Evolutionary conservation across 2,329 filamentous ascomycete species (phyloP), one percentile per base, ranked within the genome.

Genomic region (Phoma herbarum): DNA sequence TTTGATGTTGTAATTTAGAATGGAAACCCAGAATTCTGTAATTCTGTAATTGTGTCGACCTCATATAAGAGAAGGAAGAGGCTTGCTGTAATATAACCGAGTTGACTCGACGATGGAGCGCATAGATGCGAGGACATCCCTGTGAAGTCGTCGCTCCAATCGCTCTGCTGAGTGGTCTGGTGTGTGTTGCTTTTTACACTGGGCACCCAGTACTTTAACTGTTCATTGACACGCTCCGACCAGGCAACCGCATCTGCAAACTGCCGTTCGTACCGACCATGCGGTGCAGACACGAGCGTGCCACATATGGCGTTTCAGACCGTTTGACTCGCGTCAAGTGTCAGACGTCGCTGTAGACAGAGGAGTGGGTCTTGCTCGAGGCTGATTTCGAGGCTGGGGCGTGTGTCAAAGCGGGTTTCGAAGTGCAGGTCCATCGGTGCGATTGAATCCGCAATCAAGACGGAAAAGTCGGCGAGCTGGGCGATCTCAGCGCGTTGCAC

Each of bases 231-330:
- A 35, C 16, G 31, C 31, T 35, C 8, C 31, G 14, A 35, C 14
- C 31, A n/a, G 14, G 18, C 35, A 20, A 18, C 35, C 9, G 10
- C 8, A 20, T 39, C n/a, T 8, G 4, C 48, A 22, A 25, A 35
- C 35, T 23, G n/a, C 48, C 37, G 43, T 48, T 48, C 28, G 12
- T 48, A 49, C 28, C 43, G 43, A 47, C 4, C 1, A 7, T 12
- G 35, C 5, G 51, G 46, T 42, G 37, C 20, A 46, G 9, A 25
- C n/a, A 37, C 31, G 43, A 41, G 49, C 31, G 14, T 58, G 49
- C 43, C 37, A 33, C 49, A 49, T 28, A 29, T 39, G 37, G 28
- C 39, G 56, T 58, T 58, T 58, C 56, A 53, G 22, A 45, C 6
- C 22, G 16, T 33, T 8, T 45, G 37, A 31, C 22, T 20, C 20